A percentile compares a stretch with the other conserved stretches of the same genome.
Conservation (phyloP, 805 yeast species). For the Kazachstania taianensis region DNA sequence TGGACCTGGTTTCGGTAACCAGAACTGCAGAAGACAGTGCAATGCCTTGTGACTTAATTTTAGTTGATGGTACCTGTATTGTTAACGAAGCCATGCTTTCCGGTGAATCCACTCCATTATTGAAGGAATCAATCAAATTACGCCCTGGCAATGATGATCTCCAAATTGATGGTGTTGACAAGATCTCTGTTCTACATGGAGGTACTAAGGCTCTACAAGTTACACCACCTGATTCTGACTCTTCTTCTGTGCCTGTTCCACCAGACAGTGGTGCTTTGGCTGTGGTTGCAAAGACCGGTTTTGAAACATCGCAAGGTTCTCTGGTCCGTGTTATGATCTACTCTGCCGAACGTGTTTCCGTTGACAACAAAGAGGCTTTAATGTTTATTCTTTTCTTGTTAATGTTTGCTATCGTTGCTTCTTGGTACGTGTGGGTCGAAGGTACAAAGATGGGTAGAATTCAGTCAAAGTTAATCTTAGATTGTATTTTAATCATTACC, state of each 20-base stretch:
- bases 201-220: constrained; percentile 96
- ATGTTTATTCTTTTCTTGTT: constrained; percentile 84
- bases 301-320: constrained; percentile 96
- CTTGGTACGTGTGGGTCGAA: constrained; percentile 97
- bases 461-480: constrained; percentile 85
- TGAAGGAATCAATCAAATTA: constrained; percentile 80
- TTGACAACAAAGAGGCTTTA: constrained; percentile 89
- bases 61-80: constrained; percentile 84
- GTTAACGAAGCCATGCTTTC: constrained; percentile 98
- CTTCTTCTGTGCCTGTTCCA: constrained; percentile 42
- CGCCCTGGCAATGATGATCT: constrained; percentile 64
- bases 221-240: constrained; percentile 48
- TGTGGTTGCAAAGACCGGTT: constrained; percentile 86
- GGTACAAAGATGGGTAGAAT: constrained; percentile 94
- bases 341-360: constrained; percentile 92
- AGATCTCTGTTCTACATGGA: constrained; percentile 82
- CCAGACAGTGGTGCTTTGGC: constrained; percentile 94
- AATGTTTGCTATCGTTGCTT: constrained; percentile 86
- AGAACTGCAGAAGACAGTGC: constrained; percentile 90
- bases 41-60: constrained; percentile 83
- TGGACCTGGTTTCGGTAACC: constrained; percentile 77
- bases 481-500: constrained; percentile 90
- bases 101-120: constrained; percentile 94
- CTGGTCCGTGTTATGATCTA: constrained; percentile 96
- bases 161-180: constrained; percentile 75